Conservation (phyloP, 2,329 filamentous ascomycete genomes). For the Colletotrichum neosansevieriae region DNA sequence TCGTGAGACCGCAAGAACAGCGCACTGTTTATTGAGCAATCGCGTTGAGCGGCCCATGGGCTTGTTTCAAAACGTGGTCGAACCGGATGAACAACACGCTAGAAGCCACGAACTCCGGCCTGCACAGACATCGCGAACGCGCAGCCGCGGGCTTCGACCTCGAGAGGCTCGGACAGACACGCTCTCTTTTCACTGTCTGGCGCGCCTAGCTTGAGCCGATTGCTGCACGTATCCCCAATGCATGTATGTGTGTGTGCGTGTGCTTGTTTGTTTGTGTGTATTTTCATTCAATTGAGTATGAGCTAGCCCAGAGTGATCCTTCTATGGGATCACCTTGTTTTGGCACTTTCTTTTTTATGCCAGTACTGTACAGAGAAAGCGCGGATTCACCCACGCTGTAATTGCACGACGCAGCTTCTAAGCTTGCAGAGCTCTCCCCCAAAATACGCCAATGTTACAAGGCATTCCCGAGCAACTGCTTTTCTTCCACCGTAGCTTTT, state of each 20-base stretch:
- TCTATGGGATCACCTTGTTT: constrained; percentile 27
- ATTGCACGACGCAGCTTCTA: constrained; percentile 36
- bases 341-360: constrained; percentile 35
- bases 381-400: constrained; percentile 35
- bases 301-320: constrained; percentile 37
- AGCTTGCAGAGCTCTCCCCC: constrained; percentile 37
- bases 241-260: neutral
- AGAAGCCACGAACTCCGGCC: constrained; percentile 16
- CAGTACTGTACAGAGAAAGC: constrained; percentile 39
- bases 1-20: too few species aligned
- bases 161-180: constrained; percentile 21
- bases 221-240: constrained; percentile 12
- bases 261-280: constrained; percentile 33
- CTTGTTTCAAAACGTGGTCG: constrained; percentile 25
- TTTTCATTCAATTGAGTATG: constrained; percentile 39
- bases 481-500: constrained; percentile 38
- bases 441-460: constrained; percentile 36
- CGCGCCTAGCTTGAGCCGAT: constrained; percentile 14
- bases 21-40: too few species aligned
- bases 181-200: neutral
- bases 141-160: constrained; percentile 9
- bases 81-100: constrained; percentile 5
- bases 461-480: constrained; percentile 38
- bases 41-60: neutral
- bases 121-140: constrained; percentile 25